Evolutionary conservation across 192 early-diverging fungal species (phyloP).

Genomic region (Backusella circina): DNA sequence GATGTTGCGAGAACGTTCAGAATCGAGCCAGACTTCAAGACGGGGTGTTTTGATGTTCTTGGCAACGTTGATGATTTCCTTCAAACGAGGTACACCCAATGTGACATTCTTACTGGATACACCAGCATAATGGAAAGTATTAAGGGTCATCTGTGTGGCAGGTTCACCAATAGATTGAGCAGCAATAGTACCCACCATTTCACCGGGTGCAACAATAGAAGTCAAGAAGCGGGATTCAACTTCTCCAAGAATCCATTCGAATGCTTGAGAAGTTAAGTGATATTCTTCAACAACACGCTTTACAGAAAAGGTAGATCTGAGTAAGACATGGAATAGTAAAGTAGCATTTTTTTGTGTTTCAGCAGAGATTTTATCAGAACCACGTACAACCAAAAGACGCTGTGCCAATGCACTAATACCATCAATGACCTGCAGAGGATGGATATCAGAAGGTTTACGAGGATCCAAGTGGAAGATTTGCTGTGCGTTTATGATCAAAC

Average conservation of each 20-base stretch:
- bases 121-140: constrained; percentile 99
- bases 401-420: constrained; percentile 69
- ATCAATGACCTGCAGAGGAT: constrained; percentile 78
- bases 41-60: constrained; percentile 94
- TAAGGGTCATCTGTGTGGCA: constrained; percentile 99
- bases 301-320: constrained; percentile 76
- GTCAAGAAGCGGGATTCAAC: constrained; percentile 89
- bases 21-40: constrained; percentile 70
- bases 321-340: constrained; percentile 81
- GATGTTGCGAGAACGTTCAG: constrained; percentile 68
- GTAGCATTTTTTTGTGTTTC: constrained; percentile 95
- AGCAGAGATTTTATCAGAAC: constrained; percentile 78
- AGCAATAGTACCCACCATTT: constrained; percentile 97
- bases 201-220: constrained; percentile 88
- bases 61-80: constrained; percentile 99
- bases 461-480: constrained; percentile 84
- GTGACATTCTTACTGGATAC: constrained; percentile 96
- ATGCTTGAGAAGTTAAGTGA: constrained; percentile 81
- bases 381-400: constrained; percentile 77
- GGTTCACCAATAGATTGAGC: constrained; percentile 99
- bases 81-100: constrained; percentile 95
- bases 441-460: constrained; percentile 78
- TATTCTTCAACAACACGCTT: constrained; percentile 88
- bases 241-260: constrained; percentile 93
- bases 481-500: constrained; percentile 88